Evolutionary conservation across 306 rosid genomes (phyloP).

Genomic region (Medicago ruthenica): DNA sequence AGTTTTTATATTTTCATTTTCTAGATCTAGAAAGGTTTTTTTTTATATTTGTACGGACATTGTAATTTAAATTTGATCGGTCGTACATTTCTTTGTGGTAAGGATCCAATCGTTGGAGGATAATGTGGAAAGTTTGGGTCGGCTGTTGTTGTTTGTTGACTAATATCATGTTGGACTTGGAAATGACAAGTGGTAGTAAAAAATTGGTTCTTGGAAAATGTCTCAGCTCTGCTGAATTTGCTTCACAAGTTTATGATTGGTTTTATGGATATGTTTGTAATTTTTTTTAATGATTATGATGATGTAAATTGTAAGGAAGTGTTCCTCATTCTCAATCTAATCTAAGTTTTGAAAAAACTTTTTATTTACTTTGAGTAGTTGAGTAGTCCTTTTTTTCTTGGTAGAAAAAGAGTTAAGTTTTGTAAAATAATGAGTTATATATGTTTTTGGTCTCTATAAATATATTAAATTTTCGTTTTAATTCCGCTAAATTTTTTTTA

Average conservation of each 20-base stretch:
- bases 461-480: no score
- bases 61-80: slow-evolving; percentile 13
- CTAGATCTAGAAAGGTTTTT: not conserved
- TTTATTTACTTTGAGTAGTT: no score
- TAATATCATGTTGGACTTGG: not conserved
- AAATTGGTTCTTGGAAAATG: slow-evolving; percentile 1
- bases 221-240: no score
- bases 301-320: not conserved
- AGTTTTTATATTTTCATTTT: not conserved
- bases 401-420: no score
- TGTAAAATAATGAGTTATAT: no score
- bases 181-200: slow-evolving; percentile 10
- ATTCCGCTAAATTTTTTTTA: no score
- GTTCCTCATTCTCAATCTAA: not conserved
- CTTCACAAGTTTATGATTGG: no score
- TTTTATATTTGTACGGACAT: not conserved
- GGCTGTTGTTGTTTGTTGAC: slow-evolving; percentile 1
- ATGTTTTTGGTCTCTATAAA: no score
- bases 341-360: no score
- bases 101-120: not conserved
- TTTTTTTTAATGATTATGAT: not conserved
- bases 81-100: not conserved
- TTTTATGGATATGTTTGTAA: not conserved
- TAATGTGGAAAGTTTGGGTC: not conserved
- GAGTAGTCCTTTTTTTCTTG: no score